Evolutionary conservation across 2,329 filamentous ascomycete genomes (phyloP), one percentile per base, ranked within the genome.

Genomic region (Ampelomyces quisqualis): DNA sequence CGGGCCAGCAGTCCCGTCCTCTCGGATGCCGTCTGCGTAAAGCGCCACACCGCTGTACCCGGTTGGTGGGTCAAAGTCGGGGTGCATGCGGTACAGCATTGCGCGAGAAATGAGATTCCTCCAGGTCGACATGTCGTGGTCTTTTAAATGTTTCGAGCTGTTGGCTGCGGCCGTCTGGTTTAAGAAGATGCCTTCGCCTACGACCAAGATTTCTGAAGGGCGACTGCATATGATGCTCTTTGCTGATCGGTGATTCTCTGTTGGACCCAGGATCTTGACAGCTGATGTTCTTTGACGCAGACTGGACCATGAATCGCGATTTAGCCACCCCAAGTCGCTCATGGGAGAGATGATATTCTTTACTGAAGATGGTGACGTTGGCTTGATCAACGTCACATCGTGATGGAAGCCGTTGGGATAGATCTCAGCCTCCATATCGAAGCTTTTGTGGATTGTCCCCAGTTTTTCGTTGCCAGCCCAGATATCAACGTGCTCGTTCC

Each of bases 11-110:
- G 40, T 51, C 0, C 51, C 49, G 37, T 58, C 50, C 18, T 59
- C 45, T 19, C 49, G 43, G 5, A 29, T 23, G 0, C 54, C 52
- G 19, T 57, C 38, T 1, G 46, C 46, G 24, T 53, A 56, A 2
- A 59, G 24, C 10, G 53, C 56, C 14, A 49, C 41, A 3, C 56
- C 56, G 41, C 56, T 59, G 38, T 55, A 47, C 1, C 53, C 55
- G 14, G 38, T 52, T 3, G 55, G 55, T 1, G 47, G 47, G 24
- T 58, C 49, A 19, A 57, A 53, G n/a, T 55, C 52, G 1, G 47
- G 49, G 17, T 34, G 27, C 2, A 58, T 44, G 5, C 55, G 45
- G 13, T 57, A 58, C 4, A 58, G 39, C 1, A 58, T 17, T 2
- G 51, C 48, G 1, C 51, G 41, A 5, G 49, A 57, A 3, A 58